Evolutionary conservation across 345 rosid genomes (phyloP).

Genomic region (Carallia pectinifolia): DNA sequence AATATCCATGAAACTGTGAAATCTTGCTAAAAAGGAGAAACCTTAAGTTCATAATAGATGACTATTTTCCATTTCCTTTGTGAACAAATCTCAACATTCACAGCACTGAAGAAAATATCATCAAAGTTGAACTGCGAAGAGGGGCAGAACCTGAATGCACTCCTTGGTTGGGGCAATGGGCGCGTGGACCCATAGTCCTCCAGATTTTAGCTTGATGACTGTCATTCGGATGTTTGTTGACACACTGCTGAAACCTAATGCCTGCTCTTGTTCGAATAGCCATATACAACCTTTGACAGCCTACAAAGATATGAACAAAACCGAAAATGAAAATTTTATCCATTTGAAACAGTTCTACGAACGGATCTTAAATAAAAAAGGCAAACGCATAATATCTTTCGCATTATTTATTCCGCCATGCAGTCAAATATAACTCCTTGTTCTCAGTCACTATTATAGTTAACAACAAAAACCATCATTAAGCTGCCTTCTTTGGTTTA

Average conservation of each 20-base stretch:
- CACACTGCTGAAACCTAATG: constrained; percentile 95
- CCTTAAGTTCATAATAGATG: no score
- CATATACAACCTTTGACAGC: constrained; percentile 85
- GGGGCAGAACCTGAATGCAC: constrained; percentile 64
- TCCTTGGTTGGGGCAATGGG: constrained; percentile 99
- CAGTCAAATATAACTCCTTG: no score
- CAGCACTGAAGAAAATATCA: no score
- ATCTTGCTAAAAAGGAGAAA: neutral
- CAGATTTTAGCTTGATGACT: constrained; percentile 89
- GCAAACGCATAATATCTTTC: neutral
- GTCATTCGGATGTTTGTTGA: constrained; percentile 96
- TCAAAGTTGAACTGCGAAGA: neutral
- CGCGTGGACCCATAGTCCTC: constrained; percentile 99
- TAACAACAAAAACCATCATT: no score
- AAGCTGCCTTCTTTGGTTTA: neutral
- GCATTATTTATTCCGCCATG: no score
- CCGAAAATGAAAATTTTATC: neutral
- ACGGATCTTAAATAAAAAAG: neutral
- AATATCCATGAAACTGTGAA: neutral
- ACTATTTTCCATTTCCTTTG: no score
- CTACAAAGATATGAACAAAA: constrained; percentile 30
- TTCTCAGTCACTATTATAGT: neutral
- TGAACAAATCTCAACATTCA: no score
- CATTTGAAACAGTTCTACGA: neutral
- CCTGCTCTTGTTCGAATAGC: constrained; percentile 98